Conservation (phyloP, 2,329 filamentous ascomycete genomes). For the Aplosporella prunicola region DNA sequence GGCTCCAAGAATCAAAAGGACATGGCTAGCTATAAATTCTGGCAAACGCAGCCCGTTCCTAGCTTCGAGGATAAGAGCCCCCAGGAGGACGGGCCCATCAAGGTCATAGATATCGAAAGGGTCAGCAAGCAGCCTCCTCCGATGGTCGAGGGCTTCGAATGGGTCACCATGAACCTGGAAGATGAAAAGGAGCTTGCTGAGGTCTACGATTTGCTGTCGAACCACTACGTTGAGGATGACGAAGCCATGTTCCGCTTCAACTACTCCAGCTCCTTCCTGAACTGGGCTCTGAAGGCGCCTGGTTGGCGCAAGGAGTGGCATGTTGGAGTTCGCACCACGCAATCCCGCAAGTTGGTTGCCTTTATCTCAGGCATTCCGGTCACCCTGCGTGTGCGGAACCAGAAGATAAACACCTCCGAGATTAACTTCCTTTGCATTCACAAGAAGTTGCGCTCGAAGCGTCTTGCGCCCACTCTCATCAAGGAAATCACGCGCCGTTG, state of each 20-base stretch:
- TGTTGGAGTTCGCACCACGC: conserved; percentile 76
- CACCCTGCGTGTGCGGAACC: conserved; percentile 67
- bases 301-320: conserved; percentile 95
- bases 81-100: conserved; percentile 70
- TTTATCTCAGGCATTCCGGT: conserved; percentile 94
- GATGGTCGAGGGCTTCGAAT: conserved; percentile 75
- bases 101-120: conserved; percentile 65
- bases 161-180: conserved; percentile 81
- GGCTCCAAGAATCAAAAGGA: conserved; percentile 87
- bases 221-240: conserved; percentile 95
- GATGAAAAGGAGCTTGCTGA: conserved; percentile 72
- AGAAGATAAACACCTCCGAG: conserved; percentile 69
- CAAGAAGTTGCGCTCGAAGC: conserved; percentile 92
- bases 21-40: conserved; percentile 97
- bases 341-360: conserved; percentile 79
- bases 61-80: conserved; percentile 55
- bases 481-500: conserved; percentile 93
- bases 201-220: conserved; percentile 81
- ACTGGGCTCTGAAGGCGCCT: conserved; percentile 91
- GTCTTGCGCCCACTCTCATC: conserved; percentile 86
- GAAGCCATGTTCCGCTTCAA: conserved; percentile 97
- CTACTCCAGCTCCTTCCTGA: conserved; percentile 79
- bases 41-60: conserved; percentile 92
- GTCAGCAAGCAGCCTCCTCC: conserved; percentile 68
- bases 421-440: conserved; percentile 98